Evolutionary conservation across 106 monocot species (phyloP).

Genomic region (Platanthera guangdongensis): DNA sequence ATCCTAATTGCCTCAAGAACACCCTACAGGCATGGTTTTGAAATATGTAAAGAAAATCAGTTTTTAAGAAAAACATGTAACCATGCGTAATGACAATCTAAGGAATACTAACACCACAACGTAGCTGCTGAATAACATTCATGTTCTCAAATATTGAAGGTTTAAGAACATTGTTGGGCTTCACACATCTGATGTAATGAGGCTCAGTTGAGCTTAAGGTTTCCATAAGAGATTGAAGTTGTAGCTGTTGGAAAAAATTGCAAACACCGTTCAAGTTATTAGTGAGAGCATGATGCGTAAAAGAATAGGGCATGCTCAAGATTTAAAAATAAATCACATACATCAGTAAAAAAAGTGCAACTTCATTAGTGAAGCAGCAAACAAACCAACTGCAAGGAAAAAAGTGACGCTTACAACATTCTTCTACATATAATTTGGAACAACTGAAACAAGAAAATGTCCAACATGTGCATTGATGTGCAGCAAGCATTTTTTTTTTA

Average conservation of each 20-base stretch:
- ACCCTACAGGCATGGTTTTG: constrained; percentile 35
- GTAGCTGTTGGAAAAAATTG: constrained; percentile 32
- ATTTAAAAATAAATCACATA: background rate
- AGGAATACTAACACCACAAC: constrained; percentile 70
- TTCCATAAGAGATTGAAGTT: constrained; percentile 85
- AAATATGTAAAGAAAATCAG: constrained; percentile 6
- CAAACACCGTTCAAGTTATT: background rate
- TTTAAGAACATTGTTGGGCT: constrained; percentile 92
- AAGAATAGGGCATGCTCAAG: background rate
- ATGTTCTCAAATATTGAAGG: constrained; percentile 80
- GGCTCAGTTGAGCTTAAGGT: constrained; percentile 78
- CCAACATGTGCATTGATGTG: background rate
- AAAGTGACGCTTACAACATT: background rate
- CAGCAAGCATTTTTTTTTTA: background rate
- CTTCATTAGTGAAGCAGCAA: background rate
- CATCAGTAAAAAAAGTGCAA: background rate
- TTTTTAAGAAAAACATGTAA: constrained; percentile 4
- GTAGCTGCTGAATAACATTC: constrained; percentile 77
- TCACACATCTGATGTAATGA: constrained; percentile 88
- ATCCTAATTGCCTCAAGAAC: constrained; percentile 94
- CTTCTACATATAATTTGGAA: background rate
- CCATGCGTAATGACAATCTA: background rate
- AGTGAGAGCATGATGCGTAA: background rate
- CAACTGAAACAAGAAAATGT: background rate
- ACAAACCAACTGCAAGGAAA: background rate